These are phyloP conservation scores for Xylaria sp. DNA, from an alignment of 2,329 filamentous ascomycete species.

Conservation along the genomic window DNA sequence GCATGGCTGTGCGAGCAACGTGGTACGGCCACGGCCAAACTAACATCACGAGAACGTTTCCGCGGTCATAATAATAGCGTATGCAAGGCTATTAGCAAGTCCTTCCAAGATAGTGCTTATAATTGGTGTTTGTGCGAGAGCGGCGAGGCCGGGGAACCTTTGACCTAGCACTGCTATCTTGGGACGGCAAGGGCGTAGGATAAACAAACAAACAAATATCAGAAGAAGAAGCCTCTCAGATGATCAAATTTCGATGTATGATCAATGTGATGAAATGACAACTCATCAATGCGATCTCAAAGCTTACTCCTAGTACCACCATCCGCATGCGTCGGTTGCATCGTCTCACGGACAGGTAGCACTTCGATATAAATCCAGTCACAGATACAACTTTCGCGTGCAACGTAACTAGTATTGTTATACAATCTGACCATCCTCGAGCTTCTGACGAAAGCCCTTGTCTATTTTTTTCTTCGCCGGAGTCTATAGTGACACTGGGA, in stretches of 20 bases:
- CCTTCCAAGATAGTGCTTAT: not conserved
- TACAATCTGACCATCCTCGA: conserved; percentile 12
- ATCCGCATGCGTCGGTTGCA: conserved; percentile 20
- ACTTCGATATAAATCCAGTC: conserved; percentile 17
- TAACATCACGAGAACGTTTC: conserved; percentile 4
- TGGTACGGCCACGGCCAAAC: conserved; percentile 4
- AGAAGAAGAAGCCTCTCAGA: not conserved
- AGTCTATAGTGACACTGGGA: not conserved
- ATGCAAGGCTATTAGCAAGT: conserved; percentile 7
- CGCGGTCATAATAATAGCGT: conserved; percentile 7
- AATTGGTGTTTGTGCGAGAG: conserved; percentile 7
- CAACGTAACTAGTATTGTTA: conserved; percentile 19
- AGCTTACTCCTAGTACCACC: conserved; percentile 18
- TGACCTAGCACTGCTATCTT: conserved; percentile 13
- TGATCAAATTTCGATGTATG: not conserved
- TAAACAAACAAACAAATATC: conserved; percentile 31
- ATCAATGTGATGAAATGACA: conserved; percentile 15
- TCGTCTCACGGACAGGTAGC: conserved; percentile 24
- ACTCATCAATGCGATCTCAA: conserved; percentile 28
- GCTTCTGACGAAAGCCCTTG: not conserved
- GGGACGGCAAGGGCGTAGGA: not conserved
- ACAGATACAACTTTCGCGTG: conserved; percentile 25
- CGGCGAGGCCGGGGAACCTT: conserved; percentile 12
- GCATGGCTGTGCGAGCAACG: conserved; percentile 3
- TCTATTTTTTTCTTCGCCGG: conserved; percentile 17